A percentile compares a stretch with the other conserved stretches of the same genome.
Conservation (phyloP, 495 filamentous ascomycete species). For the Neurospora sp. region DNA sequence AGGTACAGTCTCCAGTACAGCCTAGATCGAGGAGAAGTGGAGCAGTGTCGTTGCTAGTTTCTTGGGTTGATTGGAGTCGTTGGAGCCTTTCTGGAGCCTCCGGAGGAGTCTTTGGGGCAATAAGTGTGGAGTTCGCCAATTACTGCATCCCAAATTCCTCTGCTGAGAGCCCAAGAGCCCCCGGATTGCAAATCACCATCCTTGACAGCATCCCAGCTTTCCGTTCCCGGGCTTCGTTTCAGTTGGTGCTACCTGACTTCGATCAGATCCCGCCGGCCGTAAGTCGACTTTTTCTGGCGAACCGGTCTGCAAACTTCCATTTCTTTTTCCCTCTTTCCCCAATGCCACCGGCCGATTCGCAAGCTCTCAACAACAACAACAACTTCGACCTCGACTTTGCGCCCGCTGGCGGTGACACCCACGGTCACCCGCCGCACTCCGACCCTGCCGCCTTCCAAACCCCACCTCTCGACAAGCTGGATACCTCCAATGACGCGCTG, state of each 20-base stretch:
- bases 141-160: neutral
- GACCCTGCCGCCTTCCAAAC: conserved; percentile 14
- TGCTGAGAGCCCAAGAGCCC: neutral
- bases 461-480: conserved; percentile 17
- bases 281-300: neutral
- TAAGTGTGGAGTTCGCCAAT: neutral
- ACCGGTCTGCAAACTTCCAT: neutral
- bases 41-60: neutral
- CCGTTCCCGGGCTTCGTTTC: neutral
- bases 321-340: neutral
- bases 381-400: conserved; percentile 22
- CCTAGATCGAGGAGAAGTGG: neutral
- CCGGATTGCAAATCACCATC: neutral
- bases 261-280: neutral
- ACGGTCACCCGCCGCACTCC: conserved; percentile 13
- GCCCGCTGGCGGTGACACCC: conserved; percentile 11
- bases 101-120: neutral
- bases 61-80: neutral
- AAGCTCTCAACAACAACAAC: conserved; percentile 8
- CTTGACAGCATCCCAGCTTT: neutral
- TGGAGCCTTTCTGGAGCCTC: neutral
- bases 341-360: conserved; percentile 19
- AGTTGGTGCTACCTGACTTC: neutral
- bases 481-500: conserved; percentile 16
- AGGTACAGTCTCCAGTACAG: neutral